Evolutionary conservation across 1,284 basidiomycete species (phyloP).

Genomic region (Puccinia triticina): DNA sequence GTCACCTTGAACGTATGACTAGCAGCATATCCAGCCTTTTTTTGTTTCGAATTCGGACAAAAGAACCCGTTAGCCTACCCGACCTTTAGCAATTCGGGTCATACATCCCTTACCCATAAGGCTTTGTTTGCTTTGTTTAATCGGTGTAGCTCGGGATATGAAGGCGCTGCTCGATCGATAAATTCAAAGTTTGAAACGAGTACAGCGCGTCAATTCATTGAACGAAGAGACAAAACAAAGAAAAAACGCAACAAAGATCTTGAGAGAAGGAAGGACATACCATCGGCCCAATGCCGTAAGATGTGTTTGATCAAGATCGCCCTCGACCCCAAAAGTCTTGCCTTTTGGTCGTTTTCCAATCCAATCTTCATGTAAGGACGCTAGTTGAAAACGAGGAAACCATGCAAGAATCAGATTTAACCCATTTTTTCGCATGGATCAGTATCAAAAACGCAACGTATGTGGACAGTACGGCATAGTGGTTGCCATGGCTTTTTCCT

Average conservation of each 20-base stretch:
- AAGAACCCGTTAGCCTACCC: neutral
- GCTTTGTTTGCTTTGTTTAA: constrained; percentile 29
- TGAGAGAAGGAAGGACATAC: neutral
- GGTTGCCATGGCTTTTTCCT: neutral
- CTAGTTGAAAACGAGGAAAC: neutral
- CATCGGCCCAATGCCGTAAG: constrained; percentile 46
- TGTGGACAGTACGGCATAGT: neutral
- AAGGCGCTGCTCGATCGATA: constrained; percentile 11
- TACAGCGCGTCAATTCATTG: neutral
- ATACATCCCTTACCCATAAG: constrained; percentile 26
- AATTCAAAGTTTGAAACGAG: neutral
- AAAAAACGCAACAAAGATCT: neutral
- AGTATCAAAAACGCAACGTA: neutral
- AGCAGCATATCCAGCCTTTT: constrained; percentile 12
- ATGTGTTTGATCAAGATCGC: constrained; percentile 47
- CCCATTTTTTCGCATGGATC: neutral
- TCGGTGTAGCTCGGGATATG: constrained; percentile 33
- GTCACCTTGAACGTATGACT: constrained; percentile 74
- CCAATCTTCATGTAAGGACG: constrained; percentile 44
- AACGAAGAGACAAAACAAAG: neutral
- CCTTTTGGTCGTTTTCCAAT: constrained; percentile 41
- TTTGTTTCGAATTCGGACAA: neutral
- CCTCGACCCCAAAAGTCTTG: constrained; percentile 25
- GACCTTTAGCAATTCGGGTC: neutral
- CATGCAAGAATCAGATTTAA: neutral